Conservation (phyloP, 2,329 filamentous ascomycete species). For the Fusarium verrucosum region DNA sequence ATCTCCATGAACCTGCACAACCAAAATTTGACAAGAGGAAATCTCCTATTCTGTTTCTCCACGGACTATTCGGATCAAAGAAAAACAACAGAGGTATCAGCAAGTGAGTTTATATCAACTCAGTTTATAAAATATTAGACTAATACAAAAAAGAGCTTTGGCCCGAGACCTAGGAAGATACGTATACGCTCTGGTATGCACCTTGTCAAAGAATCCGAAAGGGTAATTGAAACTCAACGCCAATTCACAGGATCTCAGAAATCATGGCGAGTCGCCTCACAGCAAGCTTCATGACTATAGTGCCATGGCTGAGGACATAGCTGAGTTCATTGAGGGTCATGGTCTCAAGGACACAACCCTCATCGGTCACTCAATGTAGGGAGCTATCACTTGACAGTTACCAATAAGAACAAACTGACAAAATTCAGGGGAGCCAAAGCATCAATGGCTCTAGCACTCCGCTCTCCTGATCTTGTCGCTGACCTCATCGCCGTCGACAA, state of each 20-base stretch:
- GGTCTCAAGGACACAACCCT: conserved; percentile 75
- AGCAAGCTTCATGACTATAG: conserved; percentile 78
- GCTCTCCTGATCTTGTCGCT: conserved; percentile 71
- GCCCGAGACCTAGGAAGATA: conserved; percentile 82
- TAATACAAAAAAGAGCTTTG: conserved; percentile 66
- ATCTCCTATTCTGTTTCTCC: conserved; percentile 83
- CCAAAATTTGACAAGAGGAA: conserved; percentile 51
- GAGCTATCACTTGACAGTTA: not conserved
- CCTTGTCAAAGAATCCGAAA: conserved; percentile 1
- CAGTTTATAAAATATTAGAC: not conserved
- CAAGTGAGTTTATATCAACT: conserved; percentile 70
- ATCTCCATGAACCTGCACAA: conserved; percentile 69
- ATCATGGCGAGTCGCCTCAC: conserved; percentile 92
- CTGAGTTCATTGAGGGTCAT: conserved; percentile 78
- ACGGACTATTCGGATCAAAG: conserved; percentile 94
- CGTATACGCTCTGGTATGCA: conserved; percentile 80
- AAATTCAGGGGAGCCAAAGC: conserved; percentile 81
- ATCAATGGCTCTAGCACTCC: conserved; percentile 86
- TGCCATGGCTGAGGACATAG: conserved; percentile 84
- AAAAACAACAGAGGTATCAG: conserved; percentile 94
- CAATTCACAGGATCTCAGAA: conserved; percentile 77
- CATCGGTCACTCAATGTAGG: conserved; percentile 93
- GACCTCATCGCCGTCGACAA: conserved; percentile 90
- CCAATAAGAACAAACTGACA: not conserved
- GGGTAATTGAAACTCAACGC: conserved; percentile 25